Percentiles rank a stretch among this genome's conserved stretches.
Evolutionary conservation across 2,329 filamentous ascomycete species (phyloP).

Genomic region (Colletotrichum liaoningense): DNA sequence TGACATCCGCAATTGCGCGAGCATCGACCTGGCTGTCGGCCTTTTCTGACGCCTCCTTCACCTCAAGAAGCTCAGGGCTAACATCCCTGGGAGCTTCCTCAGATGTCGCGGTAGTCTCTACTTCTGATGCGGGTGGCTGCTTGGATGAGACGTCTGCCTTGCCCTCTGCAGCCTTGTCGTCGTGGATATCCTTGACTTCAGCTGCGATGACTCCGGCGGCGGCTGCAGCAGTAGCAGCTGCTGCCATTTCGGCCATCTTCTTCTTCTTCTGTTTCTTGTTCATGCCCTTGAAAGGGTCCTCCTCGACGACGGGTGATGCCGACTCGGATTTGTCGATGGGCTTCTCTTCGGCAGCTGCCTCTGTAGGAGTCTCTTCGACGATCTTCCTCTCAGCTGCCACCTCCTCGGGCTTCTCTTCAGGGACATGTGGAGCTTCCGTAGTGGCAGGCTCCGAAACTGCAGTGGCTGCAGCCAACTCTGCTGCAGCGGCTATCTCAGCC

Average conservation of each 20-base stretch:
- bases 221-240: constrained; percentile 3
- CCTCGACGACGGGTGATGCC: background rate
- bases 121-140: background rate
- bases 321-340: background rate
- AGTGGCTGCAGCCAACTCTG: background rate
- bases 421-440: background rate
- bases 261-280: constrained; percentile 32
- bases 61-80: background rate
- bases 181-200: background rate
- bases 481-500: background rate
- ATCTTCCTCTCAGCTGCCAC: background rate
- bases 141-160: background rate
- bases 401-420: background rate
- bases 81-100: background rate
- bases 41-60: constrained; percentile 14
- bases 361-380: background rate
- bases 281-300: constrained; percentile 5
- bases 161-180: background rate
- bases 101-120: background rate
- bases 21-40: background rate
- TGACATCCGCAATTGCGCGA: background rate
- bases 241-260: constrained; percentile 21
- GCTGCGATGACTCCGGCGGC: background rate
- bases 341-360: constrained; percentile 31
- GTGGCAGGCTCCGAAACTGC: background rate